Evolutionary conservation across 192 early-diverging fungal species (phyloP), one percentile per base, ranked within the genome.

Genomic region (Backusella tarrabulga): DNA sequence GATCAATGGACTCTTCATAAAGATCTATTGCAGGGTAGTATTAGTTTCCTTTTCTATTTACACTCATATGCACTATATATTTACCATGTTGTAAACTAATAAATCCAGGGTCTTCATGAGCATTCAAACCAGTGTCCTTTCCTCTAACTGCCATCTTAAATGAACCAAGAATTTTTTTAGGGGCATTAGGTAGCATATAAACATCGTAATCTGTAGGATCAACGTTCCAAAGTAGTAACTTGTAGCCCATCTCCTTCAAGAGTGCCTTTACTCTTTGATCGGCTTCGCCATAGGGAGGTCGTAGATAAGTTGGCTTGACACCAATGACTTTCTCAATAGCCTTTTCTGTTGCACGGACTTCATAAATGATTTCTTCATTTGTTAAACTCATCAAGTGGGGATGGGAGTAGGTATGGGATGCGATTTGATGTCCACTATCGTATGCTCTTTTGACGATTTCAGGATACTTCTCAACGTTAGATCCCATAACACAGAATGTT

Each of bases 401-500:
- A 76, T 90, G 89, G 6, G 77, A 81, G 63, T 83, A 89, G 6
- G 87, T 85, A 75, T 91, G 90, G 3, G 85, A 84, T 3, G 90
- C 91, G 67, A 92, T 89, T 67, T 90, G 85, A 79, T 92, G 90
- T 21, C 92, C 92, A 6, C 46, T 80, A 14, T 81, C 71, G 70
- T 84, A 82, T 11, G 85, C 85, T 26, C 83, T 79, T 38, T 79
- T 83, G 41, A 93, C 40, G 34, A 87, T 70, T 11, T 87, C 86
- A 3, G 85, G 81, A 34, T 85, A 75, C 26, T 84, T 74, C 50
- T 87, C 79, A 34, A 90, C 79, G 63, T 86, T 81, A 40, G 81
- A 66, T 21, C 92, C 92, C 67, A 88, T 85, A 14, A 94, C 90
- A 76, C 90, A 93, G 77, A 94, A 94, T 0, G 92, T 92, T 1